Evolutionary conservation across 164 flowering plant genomes (phyloP), one percentile per base, ranked within the genome.

Genomic region (Chimonanthus praecox): DNA sequence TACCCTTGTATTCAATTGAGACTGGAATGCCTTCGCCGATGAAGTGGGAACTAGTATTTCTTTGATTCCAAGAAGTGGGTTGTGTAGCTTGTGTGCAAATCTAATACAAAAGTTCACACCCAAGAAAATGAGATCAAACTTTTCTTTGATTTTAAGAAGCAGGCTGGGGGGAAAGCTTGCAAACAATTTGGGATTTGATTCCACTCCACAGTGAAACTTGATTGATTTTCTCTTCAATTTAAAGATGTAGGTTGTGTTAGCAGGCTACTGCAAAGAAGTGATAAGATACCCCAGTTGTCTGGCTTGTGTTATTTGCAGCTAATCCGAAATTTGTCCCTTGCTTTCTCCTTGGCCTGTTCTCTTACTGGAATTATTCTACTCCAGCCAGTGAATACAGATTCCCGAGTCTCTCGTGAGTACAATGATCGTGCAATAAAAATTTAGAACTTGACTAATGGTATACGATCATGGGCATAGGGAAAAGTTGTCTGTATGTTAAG

Each of bases 31-130:
- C 60, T 13, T 54, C 4, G 60, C 20, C n/a, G 46, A 44, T 13
- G 18, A 74, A 18, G 11, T 7, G 44, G n/a, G 33, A 33, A 61
- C 18, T 13, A 62, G 4, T 75, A 6, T 68, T 67, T 61, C 76
- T 77, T 77, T 46, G 21, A 21, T 73, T 60, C 71, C 50, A 74
- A 74, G 75, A 64, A 49, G 44, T 74, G 72, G 71, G 72, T 69
- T 15, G 44, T 68, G 13, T 48, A 47, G 50, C 15, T 63, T 21
- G 21, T 63, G 18, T n/a, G 44, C 44, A n/a, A 0, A n/a, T 6
- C 16, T 7, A 16, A 8, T 7, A 18, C 65, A 13, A 9, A 7
- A n/a, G 7, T 20, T n/a, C 65, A 5, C 65, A 7, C 65, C 43
- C 18, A 8, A 63, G 65, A 18, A 63, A 3, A 7, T 18, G 65